Base-by-base conservation (phyloP, 176 grass and related monocot species). In the Tillandsia fasciculata region DNA sequence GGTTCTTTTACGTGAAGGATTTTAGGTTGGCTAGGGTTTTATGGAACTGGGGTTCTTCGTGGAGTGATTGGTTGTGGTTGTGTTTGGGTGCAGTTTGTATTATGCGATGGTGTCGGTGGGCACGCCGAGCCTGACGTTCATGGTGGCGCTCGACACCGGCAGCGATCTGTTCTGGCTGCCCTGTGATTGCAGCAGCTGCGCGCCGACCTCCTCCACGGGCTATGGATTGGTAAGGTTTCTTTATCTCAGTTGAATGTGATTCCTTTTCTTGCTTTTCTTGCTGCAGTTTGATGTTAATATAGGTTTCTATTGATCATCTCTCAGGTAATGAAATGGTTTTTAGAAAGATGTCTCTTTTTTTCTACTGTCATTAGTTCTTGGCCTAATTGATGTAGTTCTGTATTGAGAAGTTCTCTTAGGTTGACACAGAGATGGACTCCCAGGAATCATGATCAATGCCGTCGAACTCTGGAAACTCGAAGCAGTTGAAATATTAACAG, bases 91-190 rank as follows among this genome's bases (percentile, higher is more conserved):
- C 50, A 96, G 92, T 61, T 70, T 96, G 78, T 81, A 96, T 50
- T 96, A 96, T 24, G 85, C 88, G 20, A 70, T 87, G 28, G 81
- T 96, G 76, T 79, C 86, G 29, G 51, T 96, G 18, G 92, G 92
- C 68, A 96, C 92, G 13, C 92, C 92, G 48, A 81, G 79, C 10
- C 59, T 76, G 73, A 84, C 83, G 48, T 96, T 96, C 86, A 76
- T 96, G 79, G 92, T 96, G 68, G 92, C 88, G 12, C 73, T 91
- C n/a, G 88, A 96, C 61, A 96, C 92, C 0, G 92, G 92, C 6
- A 96, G 92, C 49, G 80, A 86, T 74, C 82, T 96, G 52, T 86
- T 96, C 78, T 96, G 92, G 92, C 26, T 91, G 20, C 92, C 92
- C 3, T 96, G 92, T 72, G 80, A 96, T 52, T 96, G 92, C 57